Conservation (phyloP, 176 grass and related monocot genomes). For the Juncus inflexus region DNA sequence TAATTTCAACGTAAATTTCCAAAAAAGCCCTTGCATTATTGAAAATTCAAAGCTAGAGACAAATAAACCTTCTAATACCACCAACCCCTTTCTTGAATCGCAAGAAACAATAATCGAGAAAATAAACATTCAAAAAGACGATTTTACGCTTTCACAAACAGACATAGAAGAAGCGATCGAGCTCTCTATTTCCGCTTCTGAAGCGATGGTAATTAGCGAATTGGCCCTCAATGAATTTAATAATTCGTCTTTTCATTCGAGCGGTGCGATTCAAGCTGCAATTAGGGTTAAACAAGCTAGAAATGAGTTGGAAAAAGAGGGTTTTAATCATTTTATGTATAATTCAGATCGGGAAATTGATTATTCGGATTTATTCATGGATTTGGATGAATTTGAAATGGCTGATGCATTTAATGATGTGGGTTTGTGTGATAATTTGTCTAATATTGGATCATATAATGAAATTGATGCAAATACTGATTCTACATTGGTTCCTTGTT, state of each 20-base stretch:
- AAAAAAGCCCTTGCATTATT: too few relatives aligned
- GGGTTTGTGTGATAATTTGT: constrained; percentile 42
- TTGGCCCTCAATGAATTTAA: constrained; percentile 33
- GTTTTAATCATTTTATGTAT: constrained; percentile 23
- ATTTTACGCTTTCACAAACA: constrained; percentile 38
- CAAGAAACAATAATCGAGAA: constrained; percentile 30
- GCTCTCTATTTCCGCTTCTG: constrained; percentile 85
- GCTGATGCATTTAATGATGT: constrained; percentile 63
- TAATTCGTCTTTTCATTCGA: constrained; percentile 30
- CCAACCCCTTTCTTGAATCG: constrained; percentile 23
- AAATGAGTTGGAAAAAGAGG: constrained; percentile 37
- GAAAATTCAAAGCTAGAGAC: constrained; percentile 12
- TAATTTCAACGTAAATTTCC: too few relatives aligned
- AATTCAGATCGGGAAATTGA: constrained; percentile 35
- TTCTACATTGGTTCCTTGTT: constrained; percentile 27
- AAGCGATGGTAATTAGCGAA: constrained; percentile 85
- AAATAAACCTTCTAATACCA: neutral
- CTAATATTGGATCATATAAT: constrained; percentile 31
- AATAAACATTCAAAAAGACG: constrained; percentile 30
- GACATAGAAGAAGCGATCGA: constrained; percentile 63
- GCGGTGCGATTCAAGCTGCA: constrained; percentile 49
- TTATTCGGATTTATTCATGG: constrained; percentile 46
- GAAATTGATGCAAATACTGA: constrained; percentile 18
- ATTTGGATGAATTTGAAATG: constrained; percentile 62
- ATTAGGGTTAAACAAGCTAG: constrained; percentile 67